These are phyloP conservation scores for Phytophthora citricola DNA, from an alignment of 352 stramenopile genomes.

Conservation along the genomic window DNA sequence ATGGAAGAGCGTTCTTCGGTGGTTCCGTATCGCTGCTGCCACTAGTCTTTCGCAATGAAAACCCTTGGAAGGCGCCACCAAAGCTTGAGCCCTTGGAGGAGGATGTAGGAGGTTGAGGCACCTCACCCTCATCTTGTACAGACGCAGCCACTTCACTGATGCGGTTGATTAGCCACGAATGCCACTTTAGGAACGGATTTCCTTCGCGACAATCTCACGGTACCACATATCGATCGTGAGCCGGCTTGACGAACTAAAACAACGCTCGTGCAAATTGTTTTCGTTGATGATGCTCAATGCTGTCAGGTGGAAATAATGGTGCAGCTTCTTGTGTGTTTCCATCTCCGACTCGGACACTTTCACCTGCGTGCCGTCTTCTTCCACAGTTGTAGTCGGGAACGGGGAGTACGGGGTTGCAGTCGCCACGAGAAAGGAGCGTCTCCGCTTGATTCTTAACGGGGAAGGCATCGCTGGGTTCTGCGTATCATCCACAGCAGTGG, in stretches of 20 bases:
- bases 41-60: constrained; percentile 34
- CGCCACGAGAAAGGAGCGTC: constrained; percentile 28
- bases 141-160: constrained; percentile 69
- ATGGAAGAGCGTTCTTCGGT: constrained; percentile 25
- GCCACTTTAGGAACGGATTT: constrained; percentile 83
- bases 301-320: constrained; percentile 90
- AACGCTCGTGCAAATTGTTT: constrained; percentile 81
- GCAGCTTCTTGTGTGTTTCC: constrained; percentile 83
- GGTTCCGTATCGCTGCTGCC: constrained; percentile 10
- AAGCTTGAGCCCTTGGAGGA: constrained; percentile 12
- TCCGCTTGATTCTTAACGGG: constrained; percentile 29
- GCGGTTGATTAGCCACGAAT: constrained; percentile 85
- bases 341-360: constrained; percentile 60
- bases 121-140: constrained; percentile 46
- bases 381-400: constrained; percentile 39
- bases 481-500: background rate
- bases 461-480: constrained; percentile 21
- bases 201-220: constrained; percentile 69
- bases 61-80: constrained; percentile 30
- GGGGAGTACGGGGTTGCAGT: constrained; percentile 41
- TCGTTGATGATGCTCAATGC: constrained; percentile 89
- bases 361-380: constrained; percentile 44
- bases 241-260: constrained; percentile 83
- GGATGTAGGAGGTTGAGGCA: constrained; percentile 8
- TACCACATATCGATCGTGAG: constrained; percentile 88